Conservation (phyloP, 2,329 filamentous ascomycete genomes). For the Clonostachys rhizophaga region DNA sequence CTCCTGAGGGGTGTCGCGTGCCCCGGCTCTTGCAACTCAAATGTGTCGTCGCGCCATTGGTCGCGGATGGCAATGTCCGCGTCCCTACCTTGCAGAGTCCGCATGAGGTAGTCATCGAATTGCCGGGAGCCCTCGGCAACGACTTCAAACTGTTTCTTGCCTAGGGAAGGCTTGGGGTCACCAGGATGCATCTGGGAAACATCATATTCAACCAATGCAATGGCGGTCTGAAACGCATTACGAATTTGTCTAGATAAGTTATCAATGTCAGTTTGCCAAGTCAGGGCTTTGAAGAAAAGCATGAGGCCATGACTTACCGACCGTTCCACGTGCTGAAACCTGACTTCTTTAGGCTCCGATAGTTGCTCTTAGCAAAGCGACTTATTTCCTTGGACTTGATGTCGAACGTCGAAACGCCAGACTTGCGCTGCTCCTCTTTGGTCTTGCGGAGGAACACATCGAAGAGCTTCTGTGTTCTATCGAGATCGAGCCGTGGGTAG, state of each 20-base stretch:
- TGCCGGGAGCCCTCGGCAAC: slow-evolving; percentile 3
- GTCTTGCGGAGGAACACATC: slow-evolving; percentile 3
- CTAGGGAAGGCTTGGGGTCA: slow-evolving; percentile 2
- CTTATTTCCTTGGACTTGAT: slow-evolving; percentile 22
- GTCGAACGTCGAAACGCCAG: slow-evolving; percentile 5
- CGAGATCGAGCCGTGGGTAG: slow-evolving; percentile 17
- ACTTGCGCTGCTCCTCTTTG: slow-evolving; percentile 2
- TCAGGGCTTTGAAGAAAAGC: not conserved
- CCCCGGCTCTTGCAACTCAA: not conserved
- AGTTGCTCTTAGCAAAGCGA: slow-evolving; percentile 26
- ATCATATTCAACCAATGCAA: slow-evolving; percentile 9
- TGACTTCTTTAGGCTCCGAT: slow-evolving; percentile 4
- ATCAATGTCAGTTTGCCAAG: not conserved
- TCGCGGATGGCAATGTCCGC: not conserved
- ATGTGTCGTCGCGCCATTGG: slow-evolving; percentile 1
- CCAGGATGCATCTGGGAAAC: not conserved
- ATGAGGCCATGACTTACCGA: not conserved
- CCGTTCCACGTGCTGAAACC: slow-evolving; percentile 10
- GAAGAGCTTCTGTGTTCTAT: slow-evolving; percentile 7
- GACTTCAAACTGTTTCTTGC: slow-evolving; percentile 3
- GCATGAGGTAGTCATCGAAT: slow-evolving; percentile 6
- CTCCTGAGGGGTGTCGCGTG: not conserved
- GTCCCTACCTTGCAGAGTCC: not conserved
- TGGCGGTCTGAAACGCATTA: slow-evolving; percentile 14
- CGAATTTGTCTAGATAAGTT: slow-evolving; percentile 11